Percentiles rank a stretch among this genome's conserved stretches.
Evolutionary conservation across 2,329 filamentous ascomycete genomes (phyloP).

Genomic region (Hypoxylon sp.): DNA sequence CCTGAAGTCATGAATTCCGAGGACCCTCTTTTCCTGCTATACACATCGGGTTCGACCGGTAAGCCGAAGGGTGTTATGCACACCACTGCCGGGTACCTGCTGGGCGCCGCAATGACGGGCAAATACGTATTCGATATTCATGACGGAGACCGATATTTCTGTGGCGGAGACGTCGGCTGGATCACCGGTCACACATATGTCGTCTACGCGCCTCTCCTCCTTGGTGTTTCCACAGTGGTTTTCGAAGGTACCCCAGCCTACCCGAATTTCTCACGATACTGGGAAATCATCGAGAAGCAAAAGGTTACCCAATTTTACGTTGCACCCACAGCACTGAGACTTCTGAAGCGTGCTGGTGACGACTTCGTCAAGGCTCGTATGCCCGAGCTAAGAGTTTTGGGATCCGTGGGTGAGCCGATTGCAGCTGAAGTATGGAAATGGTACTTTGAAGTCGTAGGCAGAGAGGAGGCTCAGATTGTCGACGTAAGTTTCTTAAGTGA

Average conservation of each 20-base stretch:
- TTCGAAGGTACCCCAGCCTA: slow-evolving; percentile 98
- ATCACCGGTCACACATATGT: slow-evolving; percentile 99
- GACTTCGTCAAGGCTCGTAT: slow-evolving; percentile 91
- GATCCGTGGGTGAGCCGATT: slow-evolving; percentile 97
- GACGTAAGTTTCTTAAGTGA: slow-evolving; percentile 74
- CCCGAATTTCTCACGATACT: slow-evolving; percentile 97
- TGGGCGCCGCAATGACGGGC: slow-evolving; percentile 91
- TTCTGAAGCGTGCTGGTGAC: slow-evolving; percentile 95
- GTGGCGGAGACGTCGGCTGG: slow-evolving; percentile 98
- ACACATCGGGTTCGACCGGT: slow-evolving; percentile 96
- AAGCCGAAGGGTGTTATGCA: slow-evolving; percentile 99
- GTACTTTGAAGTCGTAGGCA: slow-evolving; percentile 96
- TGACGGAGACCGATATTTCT: slow-evolving; percentile 93
- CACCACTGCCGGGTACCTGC: slow-evolving; percentile 93
- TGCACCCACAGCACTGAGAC: slow-evolving; percentile 89
- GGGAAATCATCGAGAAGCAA: slow-evolving; percentile 97
- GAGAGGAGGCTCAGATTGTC: slow-evolving; percentile 91
- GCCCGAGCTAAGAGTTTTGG: slow-evolving; percentile 88
- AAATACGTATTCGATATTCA: slow-evolving; percentile 99
- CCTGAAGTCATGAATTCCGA: slow-evolving; percentile 92
- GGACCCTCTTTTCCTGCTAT: slow-evolving; percentile 96
- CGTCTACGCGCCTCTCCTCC: slow-evolving; percentile 92
- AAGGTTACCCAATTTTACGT: slow-evolving; percentile 98
- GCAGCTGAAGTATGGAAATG: slow-evolving; percentile 99
- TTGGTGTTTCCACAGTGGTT: slow-evolving; percentile 94